These are phyloP conservation scores for Climacium dendroides DNA, from an alignment of 225 moss, liverwort and hornwort species.

Conservation along the genomic window DNA sequence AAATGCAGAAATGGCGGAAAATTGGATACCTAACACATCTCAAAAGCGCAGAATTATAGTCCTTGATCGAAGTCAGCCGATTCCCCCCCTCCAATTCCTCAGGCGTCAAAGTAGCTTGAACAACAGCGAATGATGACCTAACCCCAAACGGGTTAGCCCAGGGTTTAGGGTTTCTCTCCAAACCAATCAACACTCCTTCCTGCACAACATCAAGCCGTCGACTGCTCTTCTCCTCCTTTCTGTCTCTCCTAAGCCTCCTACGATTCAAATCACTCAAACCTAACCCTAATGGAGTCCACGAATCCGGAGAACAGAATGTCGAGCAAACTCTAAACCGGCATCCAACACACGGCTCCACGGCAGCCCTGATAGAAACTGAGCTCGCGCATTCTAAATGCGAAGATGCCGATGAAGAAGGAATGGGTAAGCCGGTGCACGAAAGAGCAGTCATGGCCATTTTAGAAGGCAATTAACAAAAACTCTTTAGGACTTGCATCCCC, in stretches of 20 bases:
- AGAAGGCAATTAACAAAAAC: neutral
- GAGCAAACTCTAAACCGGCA: neutral
- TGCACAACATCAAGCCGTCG: neutral
- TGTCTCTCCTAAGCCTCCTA: neutral
- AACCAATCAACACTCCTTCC: neutral
- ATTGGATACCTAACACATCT: conserved; percentile 21
- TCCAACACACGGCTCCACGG: neutral
- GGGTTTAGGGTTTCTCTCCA: neutral
- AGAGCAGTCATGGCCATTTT: conserved; percentile 4
- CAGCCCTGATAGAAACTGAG: neutral
- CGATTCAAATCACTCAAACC: neutral
- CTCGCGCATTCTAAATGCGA: neutral
- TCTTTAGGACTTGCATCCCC: neutral
- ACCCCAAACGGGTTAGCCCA: neutral
- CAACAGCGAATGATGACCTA: neutral
- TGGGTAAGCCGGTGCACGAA: neutral
- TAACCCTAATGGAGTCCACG: conserved; percentile 1
- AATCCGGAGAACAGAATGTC: neutral
- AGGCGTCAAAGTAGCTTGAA: neutral
- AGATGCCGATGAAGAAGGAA: neutral
- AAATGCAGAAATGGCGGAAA: neutral
- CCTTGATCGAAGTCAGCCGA: conserved; percentile 17
- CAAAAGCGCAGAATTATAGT: conserved; percentile 39
- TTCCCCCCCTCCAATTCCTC: neutral
- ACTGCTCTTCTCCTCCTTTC: neutral